A percentile compares a stretch with the other conserved stretches of the same genome.
These are phyloP conservation scores for Trichophyton schoenleinii DNA, from an alignment of 2,329 filamentous ascomycete species.

Conservation along the genomic window DNA sequence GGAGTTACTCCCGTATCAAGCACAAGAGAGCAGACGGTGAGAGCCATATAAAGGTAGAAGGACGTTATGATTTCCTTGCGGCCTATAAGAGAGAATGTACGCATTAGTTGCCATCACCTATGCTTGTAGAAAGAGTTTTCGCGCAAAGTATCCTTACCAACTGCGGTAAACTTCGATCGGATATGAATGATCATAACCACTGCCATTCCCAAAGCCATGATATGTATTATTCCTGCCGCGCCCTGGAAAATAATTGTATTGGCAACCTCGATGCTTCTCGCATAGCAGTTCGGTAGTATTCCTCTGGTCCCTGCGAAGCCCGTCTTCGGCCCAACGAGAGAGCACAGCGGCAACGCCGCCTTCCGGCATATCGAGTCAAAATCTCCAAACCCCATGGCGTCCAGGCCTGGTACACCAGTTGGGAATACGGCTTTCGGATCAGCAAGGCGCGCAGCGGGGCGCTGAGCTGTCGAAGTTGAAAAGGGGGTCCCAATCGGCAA, in stretches of 20 bases:
- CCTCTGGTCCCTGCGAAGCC: slow-evolving; percentile 55
- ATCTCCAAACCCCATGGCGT: slow-evolving; percentile 77
- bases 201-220: slow-evolving; percentile 79
- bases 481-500: not conserved
- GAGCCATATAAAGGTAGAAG: slow-evolving; percentile 91
- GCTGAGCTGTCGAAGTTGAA: not conserved
- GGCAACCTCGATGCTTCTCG: slow-evolving; percentile 85
- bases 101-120: not conserved
- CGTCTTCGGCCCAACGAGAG: slow-evolving; percentile 59
- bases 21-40: slow-evolving; percentile 77
- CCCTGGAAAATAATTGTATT: slow-evolving; percentile 98
- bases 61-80: slow-evolving; percentile 69
- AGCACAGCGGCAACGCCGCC: slow-evolving; percentile 75
- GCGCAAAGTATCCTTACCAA: slow-evolving; percentile 49
- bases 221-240: slow-evolving; percentile 84
- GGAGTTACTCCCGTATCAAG: slow-evolving; percentile 89
- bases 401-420: not conserved
- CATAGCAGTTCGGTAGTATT: slow-evolving; percentile 83
- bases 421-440: not conserved
- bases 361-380: slow-evolving; percentile 77
- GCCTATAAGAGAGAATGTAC: slow-evolving; percentile 29
- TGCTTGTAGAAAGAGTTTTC: not conserved
- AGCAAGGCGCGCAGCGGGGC: not conserved
- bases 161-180: slow-evolving; percentile 92
- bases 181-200: slow-evolving; percentile 96